phyloP scores from a whole-genome alignment of 352 stramenopile genomes.

The Pythium pyrilobum region DNA sequence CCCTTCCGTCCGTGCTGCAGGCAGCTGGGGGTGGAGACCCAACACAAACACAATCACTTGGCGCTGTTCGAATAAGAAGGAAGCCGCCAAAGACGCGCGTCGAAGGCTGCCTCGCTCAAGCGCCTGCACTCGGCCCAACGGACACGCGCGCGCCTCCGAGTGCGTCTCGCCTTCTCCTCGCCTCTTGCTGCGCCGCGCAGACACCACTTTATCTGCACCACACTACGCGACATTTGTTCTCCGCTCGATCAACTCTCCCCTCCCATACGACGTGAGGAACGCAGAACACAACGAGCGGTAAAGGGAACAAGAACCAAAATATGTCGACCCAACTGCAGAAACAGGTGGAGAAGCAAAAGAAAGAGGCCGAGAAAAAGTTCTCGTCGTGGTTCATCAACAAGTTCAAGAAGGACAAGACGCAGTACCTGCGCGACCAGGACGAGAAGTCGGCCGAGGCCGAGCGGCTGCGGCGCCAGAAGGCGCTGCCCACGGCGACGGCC shows the following conservation, averaged over 20 bases:
- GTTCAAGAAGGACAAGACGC: constrained; percentile 56
- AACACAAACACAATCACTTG: constrained; percentile 12
- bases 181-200: no score
- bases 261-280: background rate
- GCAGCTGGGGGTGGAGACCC: constrained; percentile 2
- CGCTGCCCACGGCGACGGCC: constrained; percentile 25
- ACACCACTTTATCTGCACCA: no score
- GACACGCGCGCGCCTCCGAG: background rate
- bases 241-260: background rate
- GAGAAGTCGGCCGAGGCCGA: constrained; percentile 36
- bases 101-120: background rate
- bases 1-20: constrained; percentile 6
- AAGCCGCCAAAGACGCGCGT: constrained; percentile 1
- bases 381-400: constrained; percentile 67
- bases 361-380: constrained; percentile 51
- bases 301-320: background rate
- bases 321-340: constrained; percentile 32
- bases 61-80: constrained; percentile 21
- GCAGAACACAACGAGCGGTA: background rate
- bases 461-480: constrained; percentile 26
- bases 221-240: no score
- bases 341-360: constrained; percentile 49
- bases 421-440: constrained; percentile 54
- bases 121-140: background rate
- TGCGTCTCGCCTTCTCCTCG: no score